Evolutionary conservation across 2,329 filamentous ascomycete genomes (phyloP).

Genomic region (Trichoderma sp.): DNA sequence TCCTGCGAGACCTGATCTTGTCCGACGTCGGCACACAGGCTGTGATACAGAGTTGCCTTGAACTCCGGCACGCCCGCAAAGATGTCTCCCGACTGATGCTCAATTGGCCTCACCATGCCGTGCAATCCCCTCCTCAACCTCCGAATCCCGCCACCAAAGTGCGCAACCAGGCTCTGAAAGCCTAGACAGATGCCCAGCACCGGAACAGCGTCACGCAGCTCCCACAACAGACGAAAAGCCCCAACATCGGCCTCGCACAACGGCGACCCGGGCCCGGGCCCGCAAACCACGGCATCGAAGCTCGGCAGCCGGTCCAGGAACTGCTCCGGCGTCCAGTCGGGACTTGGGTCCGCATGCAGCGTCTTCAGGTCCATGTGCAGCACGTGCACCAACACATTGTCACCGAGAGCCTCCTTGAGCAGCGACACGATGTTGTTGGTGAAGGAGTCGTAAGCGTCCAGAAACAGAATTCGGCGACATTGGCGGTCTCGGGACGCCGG

Average conservation of each 20-base stretch:
- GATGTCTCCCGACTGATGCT: constrained; percentile 60
- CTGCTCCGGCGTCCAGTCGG: constrained; percentile 47
- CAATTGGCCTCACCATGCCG: constrained; percentile 71
- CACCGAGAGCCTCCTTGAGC: constrained; percentile 66
- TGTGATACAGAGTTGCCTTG: constrained; percentile 75
- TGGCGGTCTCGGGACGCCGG: not conserved
- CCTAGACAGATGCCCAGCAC: constrained; percentile 87
- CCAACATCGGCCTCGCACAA: constrained; percentile 73
- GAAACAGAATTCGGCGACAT: constrained; percentile 66
- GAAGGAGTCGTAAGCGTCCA: constrained; percentile 97
- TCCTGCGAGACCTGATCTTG: constrained; percentile 40
- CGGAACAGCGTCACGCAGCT: constrained; percentile 62
- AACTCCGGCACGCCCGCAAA: constrained; percentile 62
- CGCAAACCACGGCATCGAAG: constrained; percentile 85
- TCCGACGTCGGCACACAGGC: constrained; percentile 55
- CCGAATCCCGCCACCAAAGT: constrained; percentile 65
- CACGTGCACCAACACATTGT: constrained; percentile 57
- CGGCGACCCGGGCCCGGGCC: constrained; percentile 86
- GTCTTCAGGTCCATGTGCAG: constrained; percentile 43
- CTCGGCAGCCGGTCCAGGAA: constrained; percentile 42
- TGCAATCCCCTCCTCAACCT: constrained; percentile 73
- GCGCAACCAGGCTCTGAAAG: constrained; percentile 75
- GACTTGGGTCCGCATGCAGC: constrained; percentile 62
- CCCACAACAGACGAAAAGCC: constrained; percentile 75
- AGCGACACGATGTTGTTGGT: constrained; percentile 90